A percentile compares a stretch with the other conserved stretches of the same genome.
Conservation (phyloP, 306 rosid genomes). For the Purshia tridentata region DNA sequence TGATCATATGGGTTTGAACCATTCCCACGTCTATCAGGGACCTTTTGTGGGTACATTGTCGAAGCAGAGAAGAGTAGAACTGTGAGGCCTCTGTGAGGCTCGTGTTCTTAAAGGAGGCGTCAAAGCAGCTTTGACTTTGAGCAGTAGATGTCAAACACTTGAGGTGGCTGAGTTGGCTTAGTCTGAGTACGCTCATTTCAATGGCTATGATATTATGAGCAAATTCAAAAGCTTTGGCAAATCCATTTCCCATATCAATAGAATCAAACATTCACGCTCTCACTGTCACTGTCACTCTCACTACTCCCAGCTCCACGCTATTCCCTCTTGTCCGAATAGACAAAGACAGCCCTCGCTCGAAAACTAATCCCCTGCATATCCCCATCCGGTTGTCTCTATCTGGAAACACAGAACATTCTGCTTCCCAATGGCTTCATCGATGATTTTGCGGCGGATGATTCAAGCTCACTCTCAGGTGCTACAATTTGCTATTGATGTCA, state of each 20-base stretch:
- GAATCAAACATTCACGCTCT: not conserved
- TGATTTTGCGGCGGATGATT: no score
- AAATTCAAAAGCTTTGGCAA: not conserved
- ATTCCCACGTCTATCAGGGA: constrained; percentile 34
- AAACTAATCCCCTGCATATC: no score
- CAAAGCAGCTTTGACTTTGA: constrained; percentile 8
- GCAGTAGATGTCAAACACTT: constrained; percentile 9
- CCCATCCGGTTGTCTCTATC: no score
- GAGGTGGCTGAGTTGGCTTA: constrained; percentile 2
- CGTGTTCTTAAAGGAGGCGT: constrained; percentile 16
- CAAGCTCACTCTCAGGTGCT: no score
- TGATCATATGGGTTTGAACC: constrained; percentile 44
- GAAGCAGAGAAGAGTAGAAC: constrained; percentile 44
- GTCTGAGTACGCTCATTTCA: not conserved
- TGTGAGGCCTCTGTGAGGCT: constrained; percentile 15
- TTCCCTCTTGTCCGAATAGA: no score
- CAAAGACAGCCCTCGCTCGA: no score
- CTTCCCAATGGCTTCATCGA: no score
- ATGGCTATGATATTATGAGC: not conserved
- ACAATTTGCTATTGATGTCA: no score
- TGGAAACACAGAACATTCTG: no score
- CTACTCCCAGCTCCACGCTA: not conserved
- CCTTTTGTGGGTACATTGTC: constrained; percentile 36
- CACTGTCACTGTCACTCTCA: no score
- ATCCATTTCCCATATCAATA: not conserved